Conservation (phyloP, 225 moss, liverwort and hornwort species). For the Pleurozium schreberi region DNA sequence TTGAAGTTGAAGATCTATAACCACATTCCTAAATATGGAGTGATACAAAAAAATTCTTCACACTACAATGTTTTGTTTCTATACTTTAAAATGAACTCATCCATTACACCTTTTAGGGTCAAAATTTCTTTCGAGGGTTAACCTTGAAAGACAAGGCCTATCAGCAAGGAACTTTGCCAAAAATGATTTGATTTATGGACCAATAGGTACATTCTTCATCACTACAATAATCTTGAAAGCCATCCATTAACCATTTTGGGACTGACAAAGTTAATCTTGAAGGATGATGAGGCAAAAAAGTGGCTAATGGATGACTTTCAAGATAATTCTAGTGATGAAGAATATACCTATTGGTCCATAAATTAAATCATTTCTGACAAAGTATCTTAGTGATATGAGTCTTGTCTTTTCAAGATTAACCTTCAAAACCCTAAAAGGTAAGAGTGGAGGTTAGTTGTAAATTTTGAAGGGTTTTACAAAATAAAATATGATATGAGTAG, state of each 20-base stretch:
- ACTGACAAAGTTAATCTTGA: rapidly evolving
- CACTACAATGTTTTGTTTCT: not conserved
- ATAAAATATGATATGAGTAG: not conserved
- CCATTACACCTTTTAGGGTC: rapidly evolving
- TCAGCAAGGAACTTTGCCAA: not conserved
- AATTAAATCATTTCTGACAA: not conserved
- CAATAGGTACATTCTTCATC: too few relatives aligned
- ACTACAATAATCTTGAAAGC: not conserved
- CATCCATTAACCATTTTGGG: not conserved
- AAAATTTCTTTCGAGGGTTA: not conserved
- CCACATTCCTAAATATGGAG: not conserved
- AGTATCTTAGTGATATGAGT: not conserved
- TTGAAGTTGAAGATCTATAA: not conserved
- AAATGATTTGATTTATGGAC: too few relatives aligned
- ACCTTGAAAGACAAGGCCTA: rapidly evolving
- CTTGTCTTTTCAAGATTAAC: rapidly evolving
- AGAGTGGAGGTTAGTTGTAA: rapidly evolving
- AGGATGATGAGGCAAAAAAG: not conserved
- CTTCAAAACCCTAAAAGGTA: rapidly evolving
- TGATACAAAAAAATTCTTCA: not conserved
- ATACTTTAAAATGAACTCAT: not conserved
- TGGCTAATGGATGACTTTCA: not conserved
- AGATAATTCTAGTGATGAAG: not conserved
- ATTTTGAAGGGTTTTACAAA: not conserved
- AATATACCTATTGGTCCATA: not conserved